Evolutionary conservation across 768 basidiomycete species (phyloP), one percentile per base, ranked within the genome.

Genomic region (Coprinopsis marcescibilis): DNA sequence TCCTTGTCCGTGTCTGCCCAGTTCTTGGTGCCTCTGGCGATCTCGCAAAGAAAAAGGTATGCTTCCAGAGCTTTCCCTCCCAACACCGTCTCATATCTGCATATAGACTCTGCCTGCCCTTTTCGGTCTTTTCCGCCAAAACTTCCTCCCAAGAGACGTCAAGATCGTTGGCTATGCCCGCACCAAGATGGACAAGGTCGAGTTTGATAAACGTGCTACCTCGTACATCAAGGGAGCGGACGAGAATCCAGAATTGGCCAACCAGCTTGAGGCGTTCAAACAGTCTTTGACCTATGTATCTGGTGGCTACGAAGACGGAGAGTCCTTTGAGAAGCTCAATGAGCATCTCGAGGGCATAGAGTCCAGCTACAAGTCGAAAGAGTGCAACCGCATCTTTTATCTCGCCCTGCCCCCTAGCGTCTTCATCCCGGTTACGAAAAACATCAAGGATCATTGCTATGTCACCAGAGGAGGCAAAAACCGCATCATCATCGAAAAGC

Each of bases 381-480:
- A 76, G 54, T 68, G 71, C 57, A 87, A 95, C 64, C 89, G 95
- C 48, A 66, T 98, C 57, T 98, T 98, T 70, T 95, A 99, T 66
- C 85, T 99, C 60, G 95, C 95, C 14, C 84, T 99, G 19, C 95
- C 95, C 1, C 95, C 95, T n/a, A 87, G 80, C 39, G 95, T 99
- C 57, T 99, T 99, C 71, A 80, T 89, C 54, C 78, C 87, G 23
- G 95, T 97, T 44, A 83, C 89, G 24, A 76, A 78, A 62, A 83
- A 89, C 56, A 65, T 94, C 55, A 93, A 83, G 65, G 80, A 83
- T 56, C 76, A 85, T 60, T 89, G 85, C 66, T 94, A 98, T 64
- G 61, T 73, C 35, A 54, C 76, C 20, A 73, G 67, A 25, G 74
- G 69, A 25, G 93, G 91, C 17, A 64, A 83, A 62, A 94, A 91